Evolutionary conservation across 73 alveolate species (phyloP).

Genomic region (Paramecium sonneborni): DNA sequence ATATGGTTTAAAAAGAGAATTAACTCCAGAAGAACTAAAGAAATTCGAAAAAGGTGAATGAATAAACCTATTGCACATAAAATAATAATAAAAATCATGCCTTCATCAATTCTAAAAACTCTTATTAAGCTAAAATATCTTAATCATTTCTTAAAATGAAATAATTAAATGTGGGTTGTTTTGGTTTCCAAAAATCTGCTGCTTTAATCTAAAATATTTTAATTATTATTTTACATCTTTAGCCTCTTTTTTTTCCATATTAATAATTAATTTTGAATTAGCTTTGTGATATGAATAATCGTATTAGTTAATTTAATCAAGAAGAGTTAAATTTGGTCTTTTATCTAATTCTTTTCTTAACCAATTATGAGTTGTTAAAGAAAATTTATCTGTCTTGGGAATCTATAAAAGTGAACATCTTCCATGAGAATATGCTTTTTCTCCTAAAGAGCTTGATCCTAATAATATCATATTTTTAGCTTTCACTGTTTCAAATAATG

Average conservation of each 20-base stretch:
- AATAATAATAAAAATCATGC: neutral
- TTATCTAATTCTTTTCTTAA: neutral
- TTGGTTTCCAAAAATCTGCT: conserved; percentile 4
- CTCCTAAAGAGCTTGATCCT: conserved; percentile 33
- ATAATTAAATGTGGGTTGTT: neutral
- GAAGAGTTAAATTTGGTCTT: neutral
- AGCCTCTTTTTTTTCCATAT: neutral
- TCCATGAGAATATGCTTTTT: conserved; percentile 27
- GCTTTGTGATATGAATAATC: neutral
- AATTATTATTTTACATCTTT: neutral
- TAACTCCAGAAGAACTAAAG: conserved; percentile 33
- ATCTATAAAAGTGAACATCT: neutral
- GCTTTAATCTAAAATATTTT: conserved; percentile 3
- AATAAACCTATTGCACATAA: neutral
- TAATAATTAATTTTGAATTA: neutral
- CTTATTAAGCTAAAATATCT: neutral
- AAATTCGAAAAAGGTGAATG: conserved; percentile 47
- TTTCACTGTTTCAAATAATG: conserved; percentile 37
- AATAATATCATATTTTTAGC: conserved; percentile 45
- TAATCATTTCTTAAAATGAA: neutral
- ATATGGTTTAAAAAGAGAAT: neutral
- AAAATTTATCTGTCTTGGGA: conserved; percentile 33
- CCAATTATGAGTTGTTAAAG: neutral
- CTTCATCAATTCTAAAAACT: neutral
- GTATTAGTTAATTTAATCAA: neutral